Percentiles rank a stretch among this genome's conserved stretches.
Evolutionary conservation across 345 rosid species (phyloP).

Genomic region (Punica granatum): DNA sequence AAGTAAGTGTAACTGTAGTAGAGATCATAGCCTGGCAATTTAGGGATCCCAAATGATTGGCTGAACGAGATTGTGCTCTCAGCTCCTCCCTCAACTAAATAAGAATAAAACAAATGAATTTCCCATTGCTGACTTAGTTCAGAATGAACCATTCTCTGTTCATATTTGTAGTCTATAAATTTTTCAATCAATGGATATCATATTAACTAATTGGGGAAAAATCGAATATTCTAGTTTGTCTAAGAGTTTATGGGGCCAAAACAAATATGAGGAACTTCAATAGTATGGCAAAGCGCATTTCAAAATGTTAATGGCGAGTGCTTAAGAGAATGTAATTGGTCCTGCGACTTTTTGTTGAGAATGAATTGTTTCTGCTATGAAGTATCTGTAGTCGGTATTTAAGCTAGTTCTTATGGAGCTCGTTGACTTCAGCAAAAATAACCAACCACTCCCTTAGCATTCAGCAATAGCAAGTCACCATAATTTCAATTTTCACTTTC

Average conservation of each 20-base stretch:
- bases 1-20: not conserved
- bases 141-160: not conserved
- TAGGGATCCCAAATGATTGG: not conserved
- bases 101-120: not conserved
- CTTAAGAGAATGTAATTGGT: not conserved
- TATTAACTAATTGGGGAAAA: not conserved
- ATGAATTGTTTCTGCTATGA: not conserved
- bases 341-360: not conserved
- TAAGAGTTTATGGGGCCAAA: not conserved
- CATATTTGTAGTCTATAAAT: not conserved
- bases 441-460: no score
- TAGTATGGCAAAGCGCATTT: not conserved
- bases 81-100: not conserved
- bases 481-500: no score
- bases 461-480: no score
- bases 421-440: slow-evolving; percentile 21
- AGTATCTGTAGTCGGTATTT: not conserved
- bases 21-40: not conserved
- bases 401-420: slow-evolving; percentile 1
- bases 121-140: not conserved
- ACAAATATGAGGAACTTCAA: not conserved
- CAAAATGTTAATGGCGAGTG: not conserved
- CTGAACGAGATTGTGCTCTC: not conserved
- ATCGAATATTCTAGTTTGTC: not conserved
- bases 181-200: not conserved